Evolutionary conservation across 2,329 filamentous ascomycete species (phyloP), one percentile per base, ranked within the genome.

Genomic region (Paecilomyces variotii): DNA sequence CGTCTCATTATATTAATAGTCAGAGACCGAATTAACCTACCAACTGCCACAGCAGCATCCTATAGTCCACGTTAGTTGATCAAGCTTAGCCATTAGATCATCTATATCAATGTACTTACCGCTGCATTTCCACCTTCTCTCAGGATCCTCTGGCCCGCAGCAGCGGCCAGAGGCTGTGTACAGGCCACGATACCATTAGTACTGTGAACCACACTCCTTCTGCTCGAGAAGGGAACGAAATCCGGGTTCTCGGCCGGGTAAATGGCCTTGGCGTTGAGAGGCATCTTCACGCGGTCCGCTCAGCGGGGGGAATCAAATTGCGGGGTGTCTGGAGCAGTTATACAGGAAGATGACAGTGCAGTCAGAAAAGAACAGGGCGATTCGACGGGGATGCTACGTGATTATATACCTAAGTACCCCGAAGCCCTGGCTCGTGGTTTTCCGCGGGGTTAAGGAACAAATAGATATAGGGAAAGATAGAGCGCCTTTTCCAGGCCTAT

Each of bases 11-110:
- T 5, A 52, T 7, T 26, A 19, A 19, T 19, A 19, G 19, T 19
- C 19, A 19, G 19, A 19, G 19, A 19, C 19, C 19, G 19, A 19
- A 19, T 35, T 19, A 54, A 77, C 82, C 62, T 80, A 89, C 87
- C 88, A 61, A 96, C 90, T 51, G 94, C 94, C 3, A 97, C 90
- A 7, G 94, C 93, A n/a, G 94, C 93, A 79, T 97, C 93, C 90
- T 95, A 59, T 26, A 57, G 55, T 52, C 57, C 51, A 7, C 10
- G 10, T 60, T 30, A 60, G 55, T 53, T 45, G 54, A 30, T 14
- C 30, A 49, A 2, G 4, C 10, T 26, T 28, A 30, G 14, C 32
- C 6, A 24, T 56, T 25, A 6, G 35, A 24, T 45, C 19, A 26
- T 39, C 53, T n/a, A 30, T 51, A 58, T 56, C 54, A 32, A 57